A percentile compares a stretch with the other conserved stretches of the same genome.
Conservation (phyloP, 345 rosid genomes). For the Rhizophora apiculata region DNA sequence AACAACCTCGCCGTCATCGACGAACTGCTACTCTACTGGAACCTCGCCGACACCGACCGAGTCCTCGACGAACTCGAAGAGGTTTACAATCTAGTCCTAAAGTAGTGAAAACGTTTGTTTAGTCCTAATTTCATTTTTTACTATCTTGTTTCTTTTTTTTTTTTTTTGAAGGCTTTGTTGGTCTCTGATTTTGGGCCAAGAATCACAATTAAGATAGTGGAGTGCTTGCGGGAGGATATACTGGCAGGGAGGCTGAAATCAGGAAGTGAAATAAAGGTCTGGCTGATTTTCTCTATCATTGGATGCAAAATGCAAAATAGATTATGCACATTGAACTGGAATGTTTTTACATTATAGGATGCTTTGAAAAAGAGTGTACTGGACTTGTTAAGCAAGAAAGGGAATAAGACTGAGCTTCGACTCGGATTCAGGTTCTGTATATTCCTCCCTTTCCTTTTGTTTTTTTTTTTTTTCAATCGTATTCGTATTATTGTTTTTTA, state of each 20-base stretch:
- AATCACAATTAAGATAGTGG: slow-evolving; percentile 85
- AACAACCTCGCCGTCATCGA: slow-evolving; percentile 89
- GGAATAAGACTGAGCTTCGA: slow-evolving; percentile 76
- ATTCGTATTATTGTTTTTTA: not conserved
- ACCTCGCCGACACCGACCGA: slow-evolving; percentile 85
- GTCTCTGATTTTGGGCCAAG: slow-evolving; percentile 95
- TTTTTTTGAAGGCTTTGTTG: slow-evolving; percentile 49
- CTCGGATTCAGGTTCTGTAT: slow-evolving; percentile 70
- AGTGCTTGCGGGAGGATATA: slow-evolving; percentile 75
- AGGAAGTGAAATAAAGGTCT: slow-evolving; percentile 86
- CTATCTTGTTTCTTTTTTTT: not conserved
- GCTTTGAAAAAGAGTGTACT: slow-evolving; percentile 77
- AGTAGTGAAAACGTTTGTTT: not conserved
- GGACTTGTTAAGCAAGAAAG: slow-evolving; percentile 61
- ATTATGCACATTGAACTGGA: not conserved
- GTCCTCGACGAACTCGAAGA: slow-evolving; percentile 94
- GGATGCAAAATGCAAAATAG: not conserved
- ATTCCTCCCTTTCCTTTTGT: not conserved
- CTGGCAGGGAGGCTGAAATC: slow-evolving; percentile 80
- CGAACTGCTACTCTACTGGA: slow-evolving; percentile 91
- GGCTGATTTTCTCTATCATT: not conserved
- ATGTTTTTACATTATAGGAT: slow-evolving; percentile 40
- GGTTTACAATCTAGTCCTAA: slow-evolving; percentile 30
- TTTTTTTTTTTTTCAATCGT: not conserved
- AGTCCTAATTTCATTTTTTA: not conserved